A percentile compares a stretch with the other conserved stretches of the same genome.
Evolutionary conservation across 257 asterid species (phyloP).

Genomic region (Gynochthodes officinalis): DNA sequence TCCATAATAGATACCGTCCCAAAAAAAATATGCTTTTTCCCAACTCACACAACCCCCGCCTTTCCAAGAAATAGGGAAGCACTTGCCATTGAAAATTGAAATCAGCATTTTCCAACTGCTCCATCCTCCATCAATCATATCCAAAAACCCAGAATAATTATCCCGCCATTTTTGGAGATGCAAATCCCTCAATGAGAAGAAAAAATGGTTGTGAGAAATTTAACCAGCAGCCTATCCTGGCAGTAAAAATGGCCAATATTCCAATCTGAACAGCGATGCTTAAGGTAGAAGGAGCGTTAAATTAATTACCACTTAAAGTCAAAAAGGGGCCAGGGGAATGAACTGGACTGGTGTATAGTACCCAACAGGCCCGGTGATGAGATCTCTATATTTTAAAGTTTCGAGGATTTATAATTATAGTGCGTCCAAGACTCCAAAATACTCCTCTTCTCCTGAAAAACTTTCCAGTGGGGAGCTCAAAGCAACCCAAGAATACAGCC

Average conservation of each 20-base stretch:
- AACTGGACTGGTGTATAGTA: not conserved
- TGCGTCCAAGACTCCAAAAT: conserved; percentile 9
- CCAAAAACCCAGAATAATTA: not conserved
- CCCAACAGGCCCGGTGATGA: conserved; percentile 2
- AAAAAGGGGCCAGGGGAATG: not conserved
- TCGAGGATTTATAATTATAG: conserved; percentile 14
- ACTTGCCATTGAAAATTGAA: too few species aligned
- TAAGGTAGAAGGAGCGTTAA: too few species aligned
- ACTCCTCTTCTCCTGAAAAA: conserved; percentile 6
- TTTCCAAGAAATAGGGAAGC: too few species aligned
- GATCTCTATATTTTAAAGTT: conserved; percentile 15
- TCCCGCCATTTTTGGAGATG: not conserved
- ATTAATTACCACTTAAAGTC: not conserved
- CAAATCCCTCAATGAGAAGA: not conserved
- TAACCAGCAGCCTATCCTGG: not conserved
- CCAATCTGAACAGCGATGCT: not conserved
- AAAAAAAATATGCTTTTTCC: too few species aligned
- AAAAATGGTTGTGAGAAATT: not conserved
- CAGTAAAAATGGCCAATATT: not conserved
- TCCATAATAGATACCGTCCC: too few species aligned
- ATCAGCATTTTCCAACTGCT: too few species aligned
- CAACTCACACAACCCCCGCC: too few species aligned
- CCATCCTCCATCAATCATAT: not conserved
- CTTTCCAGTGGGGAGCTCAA: not conserved
- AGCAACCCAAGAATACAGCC: not conserved